Evolutionary conservation across 1,284 basidiomycete genomes (phyloP).

Genomic region (Vanrija sp.): DNA sequence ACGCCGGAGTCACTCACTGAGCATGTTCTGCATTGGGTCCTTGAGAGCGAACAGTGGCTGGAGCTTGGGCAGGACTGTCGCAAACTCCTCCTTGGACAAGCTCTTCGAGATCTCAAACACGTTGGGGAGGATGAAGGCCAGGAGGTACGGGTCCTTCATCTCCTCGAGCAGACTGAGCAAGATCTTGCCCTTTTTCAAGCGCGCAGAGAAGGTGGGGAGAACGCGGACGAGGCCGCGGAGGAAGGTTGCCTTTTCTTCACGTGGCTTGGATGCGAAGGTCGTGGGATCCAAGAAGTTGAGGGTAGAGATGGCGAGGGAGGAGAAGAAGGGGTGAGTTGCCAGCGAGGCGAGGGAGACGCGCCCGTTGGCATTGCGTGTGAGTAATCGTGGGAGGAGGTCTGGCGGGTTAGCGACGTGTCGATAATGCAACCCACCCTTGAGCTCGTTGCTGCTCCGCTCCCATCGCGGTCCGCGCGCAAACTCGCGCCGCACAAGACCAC

Average conservation of each 20-base stretch:
- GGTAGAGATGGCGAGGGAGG: constrained; percentile 92
- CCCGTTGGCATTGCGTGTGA: constrained; percentile 70
- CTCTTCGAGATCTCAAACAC: constrained; percentile 86
- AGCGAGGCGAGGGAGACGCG: constrained; percentile 75
- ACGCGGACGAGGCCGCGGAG: constrained; percentile 84
- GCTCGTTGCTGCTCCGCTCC: constrained; percentile 39
- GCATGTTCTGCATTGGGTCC: constrained; percentile 95
- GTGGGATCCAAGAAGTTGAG: constrained; percentile 94
- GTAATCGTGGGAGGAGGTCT: constrained; percentile 72
- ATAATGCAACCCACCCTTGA: constrained; percentile 33
- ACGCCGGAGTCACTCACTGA: constrained; percentile 53
- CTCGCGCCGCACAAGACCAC: constrained; percentile 43
- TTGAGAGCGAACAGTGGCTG: constrained; percentile 86
- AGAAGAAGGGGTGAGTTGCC: constrained; percentile 84
- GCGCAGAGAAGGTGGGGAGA: constrained; percentile 80
- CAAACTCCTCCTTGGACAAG: constrained; percentile 76
- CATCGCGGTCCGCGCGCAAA: constrained; percentile 41
- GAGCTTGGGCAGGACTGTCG: constrained; percentile 71
- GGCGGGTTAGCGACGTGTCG: neutral
- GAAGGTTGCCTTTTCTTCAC: constrained; percentile 94
- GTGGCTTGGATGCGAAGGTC: constrained; percentile 86
- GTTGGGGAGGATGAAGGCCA: constrained; percentile 96
- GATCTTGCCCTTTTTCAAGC: constrained; percentile 81
- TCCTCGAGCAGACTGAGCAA: constrained; percentile 92
- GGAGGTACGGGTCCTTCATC: constrained; percentile 88